Conservation (phyloP, 1,284 basidiomycete genomes). For the Boletus holoroseus region DNA sequence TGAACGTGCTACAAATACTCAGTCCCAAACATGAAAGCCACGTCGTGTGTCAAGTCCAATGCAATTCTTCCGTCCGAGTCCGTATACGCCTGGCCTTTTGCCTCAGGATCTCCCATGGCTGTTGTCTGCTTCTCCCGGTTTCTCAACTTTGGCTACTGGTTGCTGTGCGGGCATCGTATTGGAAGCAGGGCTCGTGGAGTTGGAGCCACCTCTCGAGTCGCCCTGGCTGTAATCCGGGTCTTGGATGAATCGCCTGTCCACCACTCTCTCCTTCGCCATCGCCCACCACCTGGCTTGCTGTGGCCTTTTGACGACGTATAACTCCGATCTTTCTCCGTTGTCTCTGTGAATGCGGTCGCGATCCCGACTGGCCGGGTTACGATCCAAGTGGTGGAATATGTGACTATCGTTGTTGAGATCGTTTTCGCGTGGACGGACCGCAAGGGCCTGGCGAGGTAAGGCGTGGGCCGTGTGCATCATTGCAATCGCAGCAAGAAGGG, state of each 20-base stretch:
- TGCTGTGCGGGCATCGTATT: slow-evolving; percentile 15
- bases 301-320: not conserved
- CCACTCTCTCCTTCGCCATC: not conserved
- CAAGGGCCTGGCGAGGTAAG: slow-evolving; percentile 24
- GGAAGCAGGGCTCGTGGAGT: slow-evolving; percentile 9
- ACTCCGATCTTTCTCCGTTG: not conserved
- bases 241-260: slow-evolving; percentile 21
- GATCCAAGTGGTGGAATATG: slow-evolving; percentile 31
- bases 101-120: slow-evolving; percentile 4
- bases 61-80: not conserved
- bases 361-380: slow-evolving; percentile 25
- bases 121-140: slow-evolving; percentile 5
- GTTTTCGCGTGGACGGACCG: slow-evolving; percentile 14
- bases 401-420: slow-evolving; percentile 24
- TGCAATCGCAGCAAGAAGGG: slow-evolving; percentile 27
- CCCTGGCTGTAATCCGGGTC: slow-evolving; percentile 30
- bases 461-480: slow-evolving; percentile 21
- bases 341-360: slow-evolving; percentile 6
- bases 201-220: not conserved
- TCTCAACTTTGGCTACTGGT: slow-evolving; percentile 3
- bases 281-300: not conserved
- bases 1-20: slow-evolving; percentile 5
- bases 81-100: not conserved
- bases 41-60: not conserved
- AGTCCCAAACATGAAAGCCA: not conserved